phyloP scores from a whole-genome alignment of 768 basidiomycete genomes.

The Myochromella boudieri region DNA sequence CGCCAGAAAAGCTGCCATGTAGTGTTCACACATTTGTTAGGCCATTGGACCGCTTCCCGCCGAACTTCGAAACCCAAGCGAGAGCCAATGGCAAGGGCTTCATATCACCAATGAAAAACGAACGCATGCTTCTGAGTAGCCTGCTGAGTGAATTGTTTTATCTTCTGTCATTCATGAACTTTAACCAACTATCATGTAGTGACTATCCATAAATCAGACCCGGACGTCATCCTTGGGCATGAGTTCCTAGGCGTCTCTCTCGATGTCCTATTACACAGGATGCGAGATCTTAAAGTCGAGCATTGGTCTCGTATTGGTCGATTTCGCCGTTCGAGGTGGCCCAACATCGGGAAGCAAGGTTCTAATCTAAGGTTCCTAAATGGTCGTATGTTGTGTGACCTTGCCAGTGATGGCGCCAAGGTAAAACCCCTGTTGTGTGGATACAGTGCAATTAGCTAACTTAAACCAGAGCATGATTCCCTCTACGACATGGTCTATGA shows the following conservation, averaged over 20 bases:
- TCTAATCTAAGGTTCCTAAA: conserved; percentile 81
- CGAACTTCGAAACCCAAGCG: conserved; percentile 74
- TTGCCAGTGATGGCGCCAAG: conserved; percentile 93
- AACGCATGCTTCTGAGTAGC: conserved; percentile 81
- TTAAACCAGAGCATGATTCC: conserved; percentile 82
- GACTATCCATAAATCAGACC: conserved; percentile 82
- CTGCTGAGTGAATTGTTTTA: conserved; percentile 57
- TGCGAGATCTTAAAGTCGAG: conserved; percentile 87
- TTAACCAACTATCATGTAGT: conserved; percentile 36
- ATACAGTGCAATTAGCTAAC: background rate
- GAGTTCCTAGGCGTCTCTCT: conserved; percentile 89
- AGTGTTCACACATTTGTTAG: conserved; percentile 86
- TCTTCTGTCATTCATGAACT: background rate
- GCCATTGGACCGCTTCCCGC: conserved; percentile 84
- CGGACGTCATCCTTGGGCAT: conserved; percentile 93
- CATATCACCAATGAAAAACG: conserved; percentile 76
- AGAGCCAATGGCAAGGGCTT: conserved; percentile 61
- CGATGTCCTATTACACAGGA: conserved; percentile 87
- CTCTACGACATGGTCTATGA: conserved; percentile 97
- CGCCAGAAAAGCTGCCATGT: conserved; percentile 83
- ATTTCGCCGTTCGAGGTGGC: conserved; percentile 83
- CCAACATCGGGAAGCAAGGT: conserved; percentile 77
- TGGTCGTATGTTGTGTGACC: conserved; percentile 87
- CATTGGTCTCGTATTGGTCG: conserved; percentile 95
- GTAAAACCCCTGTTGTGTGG: conserved; percentile 36